Percentiles rank a stretch among this genome's conserved stretches.
phyloP scores from a whole-genome alignment of 257 asterid species.

The Capsicum pubescens region DNA sequence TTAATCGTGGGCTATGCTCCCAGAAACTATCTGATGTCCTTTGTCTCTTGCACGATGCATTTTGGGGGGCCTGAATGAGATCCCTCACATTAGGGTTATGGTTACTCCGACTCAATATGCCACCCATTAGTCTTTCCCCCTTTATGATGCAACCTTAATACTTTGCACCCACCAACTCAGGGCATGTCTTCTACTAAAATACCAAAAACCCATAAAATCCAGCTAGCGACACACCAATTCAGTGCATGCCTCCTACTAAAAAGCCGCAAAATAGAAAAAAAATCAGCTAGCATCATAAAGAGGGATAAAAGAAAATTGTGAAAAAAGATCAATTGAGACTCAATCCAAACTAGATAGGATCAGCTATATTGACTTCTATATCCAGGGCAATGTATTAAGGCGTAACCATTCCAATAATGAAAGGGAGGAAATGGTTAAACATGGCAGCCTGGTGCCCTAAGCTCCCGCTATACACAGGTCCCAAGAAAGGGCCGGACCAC shows the following conservation, averaged over 20 bases:
- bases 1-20: conserved; percentile 67
- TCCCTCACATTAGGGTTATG: conserved; percentile 46
- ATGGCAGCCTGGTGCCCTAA: too few species aligned
- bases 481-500: too few species aligned
- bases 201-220: conserved; percentile 25
- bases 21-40: conserved; percentile 62
- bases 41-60: conserved; percentile 72
- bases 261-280: neutral
- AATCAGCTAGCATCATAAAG: conserved; percentile 18
- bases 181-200: conserved; percentile 26
- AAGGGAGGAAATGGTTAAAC: neutral
- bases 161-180: conserved; percentile 32
- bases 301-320: neutral
- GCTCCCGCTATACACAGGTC: too few species aligned
- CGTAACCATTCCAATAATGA: neutral
- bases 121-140: conserved; percentile 60
- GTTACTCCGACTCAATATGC: conserved; percentile 59
- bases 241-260: conserved; percentile 8
- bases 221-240: conserved; percentile 6
- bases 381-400: neutral
- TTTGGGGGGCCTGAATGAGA: conserved; percentile 48
- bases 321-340: conserved; percentile 11
- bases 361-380: neutral
- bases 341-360: conserved; percentile 2
- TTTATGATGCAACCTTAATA: conserved; percentile 27